Conservation (phyloP, 1,284 basidiomycete genomes). For the Mrakiaceae sp. region DNA sequence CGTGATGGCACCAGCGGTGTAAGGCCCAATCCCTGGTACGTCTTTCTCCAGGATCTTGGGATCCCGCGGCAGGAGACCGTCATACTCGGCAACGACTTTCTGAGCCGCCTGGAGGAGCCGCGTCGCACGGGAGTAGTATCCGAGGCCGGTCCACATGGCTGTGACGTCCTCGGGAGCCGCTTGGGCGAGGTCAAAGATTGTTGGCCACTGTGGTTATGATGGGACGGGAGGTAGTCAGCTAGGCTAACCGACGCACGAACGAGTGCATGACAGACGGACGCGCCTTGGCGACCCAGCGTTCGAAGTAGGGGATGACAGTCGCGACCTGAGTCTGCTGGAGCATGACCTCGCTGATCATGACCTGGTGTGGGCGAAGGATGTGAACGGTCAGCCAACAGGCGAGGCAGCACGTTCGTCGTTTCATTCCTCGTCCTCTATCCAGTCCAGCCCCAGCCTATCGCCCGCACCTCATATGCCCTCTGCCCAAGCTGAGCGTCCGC, state of each 20-base stretch:
- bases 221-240: neutral
- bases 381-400: neutral
- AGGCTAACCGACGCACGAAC: neutral
- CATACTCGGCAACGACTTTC: constrained; percentile 55
- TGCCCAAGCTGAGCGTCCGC: constrained; percentile 30
- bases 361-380: constrained; percentile 37
- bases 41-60: constrained; percentile 69
- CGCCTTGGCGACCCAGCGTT: constrained; percentile 67
- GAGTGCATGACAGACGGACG: constrained; percentile 21
- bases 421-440: neutral
- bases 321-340: constrained; percentile 83
- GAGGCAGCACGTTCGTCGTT: neutral
- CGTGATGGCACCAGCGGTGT: constrained; percentile 74
- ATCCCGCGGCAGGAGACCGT: constrained; percentile 63
- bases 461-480: constrained; percentile 32
- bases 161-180: constrained; percentile 77
- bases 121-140: constrained; percentile 70
- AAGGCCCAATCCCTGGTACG: constrained; percentile 82
- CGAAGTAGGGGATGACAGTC: constrained; percentile 84
- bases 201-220: constrained; percentile 54
- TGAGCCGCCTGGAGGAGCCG: constrained; percentile 66
- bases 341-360: constrained; percentile 91
- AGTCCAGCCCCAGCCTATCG: neutral
- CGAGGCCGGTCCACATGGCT: constrained; percentile 58
- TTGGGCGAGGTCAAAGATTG: constrained; percentile 59